Percentiles rank a stretch among this genome's conserved stretches.
These are phyloP conservation scores for Umbelopsis sp. DNA, from an alignment of 371 early-diverging fungal genomes.

Conservation along the genomic window DNA sequence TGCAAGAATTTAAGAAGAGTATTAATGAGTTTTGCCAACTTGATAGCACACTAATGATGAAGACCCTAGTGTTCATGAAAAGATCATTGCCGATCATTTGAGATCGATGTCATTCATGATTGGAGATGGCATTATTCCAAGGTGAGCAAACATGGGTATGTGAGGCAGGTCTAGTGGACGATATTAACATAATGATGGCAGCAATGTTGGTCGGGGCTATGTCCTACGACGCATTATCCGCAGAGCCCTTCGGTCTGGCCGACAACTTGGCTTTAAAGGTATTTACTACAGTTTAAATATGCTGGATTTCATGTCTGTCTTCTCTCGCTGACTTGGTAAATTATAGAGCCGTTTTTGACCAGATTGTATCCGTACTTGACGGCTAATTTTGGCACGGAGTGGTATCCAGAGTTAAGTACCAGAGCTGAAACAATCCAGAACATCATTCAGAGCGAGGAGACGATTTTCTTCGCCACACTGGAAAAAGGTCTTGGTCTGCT, in stretches of 20 bases:
- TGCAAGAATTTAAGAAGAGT: too few relatives aligned
- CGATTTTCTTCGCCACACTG: constrained; percentile 64
- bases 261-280: constrained; percentile 67
- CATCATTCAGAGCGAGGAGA: constrained; percentile 72
- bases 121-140: constrained; percentile 78
- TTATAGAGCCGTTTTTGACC: constrained; percentile 61
- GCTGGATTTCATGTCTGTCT: not conserved
- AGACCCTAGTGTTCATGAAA: constrained; percentile 57
- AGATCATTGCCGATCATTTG: constrained; percentile 79
- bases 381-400: constrained; percentile 50
- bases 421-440: constrained; percentile 57
- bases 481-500: constrained; percentile 66
- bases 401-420: constrained; percentile 62
- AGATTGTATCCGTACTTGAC: constrained; percentile 64
- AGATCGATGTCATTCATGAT: constrained; percentile 76
- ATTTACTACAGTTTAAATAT: not conserved
- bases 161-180: not conserved
- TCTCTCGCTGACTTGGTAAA: not conserved
- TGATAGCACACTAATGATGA: constrained; percentile 24
- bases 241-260: constrained; percentile 72
- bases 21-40: not conserved
- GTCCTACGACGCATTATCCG: constrained; percentile 80
- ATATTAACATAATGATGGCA: constrained; percentile 13
- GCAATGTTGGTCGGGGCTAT: constrained; percentile 78
- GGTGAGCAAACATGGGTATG: constrained; percentile 30